Evolutionary conservation across 2,329 filamentous ascomycete species (phyloP).

Genomic region (Sporothrix euskadiensis): DNA sequence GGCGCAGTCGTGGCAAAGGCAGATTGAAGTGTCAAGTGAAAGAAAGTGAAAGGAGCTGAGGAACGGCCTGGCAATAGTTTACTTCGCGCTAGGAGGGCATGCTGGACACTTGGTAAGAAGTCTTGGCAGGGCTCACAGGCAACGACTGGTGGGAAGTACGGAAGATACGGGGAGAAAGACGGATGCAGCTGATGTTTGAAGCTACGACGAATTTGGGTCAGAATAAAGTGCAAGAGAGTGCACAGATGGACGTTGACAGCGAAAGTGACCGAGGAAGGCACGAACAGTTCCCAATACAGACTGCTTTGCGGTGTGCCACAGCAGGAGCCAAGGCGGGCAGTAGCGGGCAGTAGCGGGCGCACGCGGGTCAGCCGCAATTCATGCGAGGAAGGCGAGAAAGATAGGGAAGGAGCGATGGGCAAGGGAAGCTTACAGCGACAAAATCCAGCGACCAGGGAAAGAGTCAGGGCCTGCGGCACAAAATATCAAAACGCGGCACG

Average conservation of each 20-base stretch:
- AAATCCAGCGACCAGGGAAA: not conserved
- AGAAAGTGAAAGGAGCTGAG: not conserved
- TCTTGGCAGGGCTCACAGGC: conserved; percentile 19
- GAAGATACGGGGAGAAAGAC: not conserved
- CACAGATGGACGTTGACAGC: too few species aligned
- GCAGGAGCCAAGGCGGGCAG: conserved; percentile 2
- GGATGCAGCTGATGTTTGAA: not conserved
- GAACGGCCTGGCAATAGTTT: not conserved
- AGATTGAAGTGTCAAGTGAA: not conserved
- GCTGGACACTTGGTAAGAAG: not conserved
- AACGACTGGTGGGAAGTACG: not conserved
- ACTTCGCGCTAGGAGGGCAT: too few species aligned
- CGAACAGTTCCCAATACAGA: conserved; percentile 2
- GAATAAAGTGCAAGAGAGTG: not conserved
- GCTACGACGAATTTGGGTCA: not conserved
- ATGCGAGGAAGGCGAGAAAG: not conserved
- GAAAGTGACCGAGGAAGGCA: not conserved
- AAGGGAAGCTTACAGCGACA: not conserved
- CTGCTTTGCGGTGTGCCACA: conserved; percentile 8
- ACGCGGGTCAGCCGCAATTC: conserved; percentile 5
- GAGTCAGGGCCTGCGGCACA: not conserved
- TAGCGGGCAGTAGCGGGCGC: not conserved
- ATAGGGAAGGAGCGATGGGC: not conserved
- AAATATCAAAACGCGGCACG: not conserved
- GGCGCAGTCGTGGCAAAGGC: conserved; percentile 8